Percentiles rank a stretch among this genome's conserved stretches.
Evolutionary conservation across 768 basidiomycete genomes (phyloP).

Genomic region (Cystofilobasidium macerans): DNA sequence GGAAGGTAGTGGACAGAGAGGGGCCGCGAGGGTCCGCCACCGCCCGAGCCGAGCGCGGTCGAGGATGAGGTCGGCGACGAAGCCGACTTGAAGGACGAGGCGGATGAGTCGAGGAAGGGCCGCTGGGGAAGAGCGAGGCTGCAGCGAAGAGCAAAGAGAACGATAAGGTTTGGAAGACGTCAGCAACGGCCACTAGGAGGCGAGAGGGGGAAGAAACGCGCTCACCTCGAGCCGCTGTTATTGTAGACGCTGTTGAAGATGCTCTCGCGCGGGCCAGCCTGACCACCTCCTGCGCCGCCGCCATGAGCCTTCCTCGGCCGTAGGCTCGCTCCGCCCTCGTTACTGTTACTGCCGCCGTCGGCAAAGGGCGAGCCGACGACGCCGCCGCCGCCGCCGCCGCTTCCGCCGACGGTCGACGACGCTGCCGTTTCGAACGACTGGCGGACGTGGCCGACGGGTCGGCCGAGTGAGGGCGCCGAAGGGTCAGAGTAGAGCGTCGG

Average conservation of each 20-base stretch:
- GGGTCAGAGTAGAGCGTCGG: neutral
- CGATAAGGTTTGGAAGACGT: neutral
- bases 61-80: neutral
- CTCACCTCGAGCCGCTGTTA: neutral
- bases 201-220: neutral
- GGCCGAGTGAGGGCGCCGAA: neutral
- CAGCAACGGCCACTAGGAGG: neutral
- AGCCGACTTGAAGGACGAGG: neutral
- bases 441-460: neutral
- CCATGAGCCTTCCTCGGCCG: neutral
- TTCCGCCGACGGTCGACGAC: neutral
- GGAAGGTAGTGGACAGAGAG: slow-evolving; percentile 66
- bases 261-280: neutral
- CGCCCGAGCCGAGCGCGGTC: too few species aligned
- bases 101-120: slow-evolving; percentile 2
- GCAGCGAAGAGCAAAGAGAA: neutral
- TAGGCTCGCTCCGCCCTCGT: neutral
- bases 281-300: neutral
- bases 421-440: neutral
- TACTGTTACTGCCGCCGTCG: neutral
- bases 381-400: neutral
- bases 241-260: slow-evolving; percentile 10
- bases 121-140: slow-evolving; percentile 10
- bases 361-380: neutral
- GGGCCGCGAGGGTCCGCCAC: slow-evolving; percentile 24